phyloP scores from a whole-genome alignment of 768 basidiomycete species.

The Leccinum truebloodii region DNA sequence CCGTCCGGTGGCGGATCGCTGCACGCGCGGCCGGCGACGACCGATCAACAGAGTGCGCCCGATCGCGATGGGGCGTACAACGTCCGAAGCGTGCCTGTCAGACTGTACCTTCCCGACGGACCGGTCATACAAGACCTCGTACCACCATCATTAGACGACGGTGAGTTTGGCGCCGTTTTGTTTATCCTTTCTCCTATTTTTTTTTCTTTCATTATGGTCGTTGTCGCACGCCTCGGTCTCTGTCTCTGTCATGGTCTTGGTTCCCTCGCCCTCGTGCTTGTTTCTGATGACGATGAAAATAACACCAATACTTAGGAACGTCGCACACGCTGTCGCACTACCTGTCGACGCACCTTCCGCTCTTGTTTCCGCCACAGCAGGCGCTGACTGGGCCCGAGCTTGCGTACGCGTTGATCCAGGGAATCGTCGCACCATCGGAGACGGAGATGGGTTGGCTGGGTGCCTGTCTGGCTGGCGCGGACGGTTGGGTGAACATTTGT shows the following conservation, averaged over 20 bases:
- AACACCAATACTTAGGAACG: slow-evolving; percentile 51
- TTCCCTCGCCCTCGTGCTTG: not conserved
- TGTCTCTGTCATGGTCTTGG: not conserved
- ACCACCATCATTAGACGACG: slow-evolving; percentile 75
- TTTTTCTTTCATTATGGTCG: not conserved
- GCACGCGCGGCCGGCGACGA: slow-evolving; percentile 64
- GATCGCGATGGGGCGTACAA: slow-evolving; percentile 86
- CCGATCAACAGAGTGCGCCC: slow-evolving; percentile 50
- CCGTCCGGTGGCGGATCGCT: slow-evolving; percentile 52
- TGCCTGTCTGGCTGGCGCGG: slow-evolving; percentile 86
- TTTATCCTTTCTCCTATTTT: not conserved
- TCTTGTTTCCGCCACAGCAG: slow-evolving; percentile 67
- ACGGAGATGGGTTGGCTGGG: slow-evolving; percentile 95
- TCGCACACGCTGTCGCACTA: slow-evolving; percentile 69
- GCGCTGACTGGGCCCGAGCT: slow-evolving; percentile 45
- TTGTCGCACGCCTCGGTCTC: not conserved
- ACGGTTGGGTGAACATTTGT: slow-evolving; percentile 94
- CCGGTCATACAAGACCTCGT: slow-evolving; percentile 91
- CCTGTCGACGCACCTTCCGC: slow-evolving; percentile 72
- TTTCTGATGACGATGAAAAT: not conserved
- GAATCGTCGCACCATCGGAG: slow-evolving; percentile 78
- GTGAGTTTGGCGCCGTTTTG: slow-evolving; percentile 40
- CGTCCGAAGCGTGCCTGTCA: slow-evolving; percentile 84
- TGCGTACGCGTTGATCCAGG: slow-evolving; percentile 83
- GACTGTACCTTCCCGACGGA: slow-evolving; percentile 87